Conservation (phyloP, 768 basidiomycete genomes). For the Fomitopsis serialis region DNA sequence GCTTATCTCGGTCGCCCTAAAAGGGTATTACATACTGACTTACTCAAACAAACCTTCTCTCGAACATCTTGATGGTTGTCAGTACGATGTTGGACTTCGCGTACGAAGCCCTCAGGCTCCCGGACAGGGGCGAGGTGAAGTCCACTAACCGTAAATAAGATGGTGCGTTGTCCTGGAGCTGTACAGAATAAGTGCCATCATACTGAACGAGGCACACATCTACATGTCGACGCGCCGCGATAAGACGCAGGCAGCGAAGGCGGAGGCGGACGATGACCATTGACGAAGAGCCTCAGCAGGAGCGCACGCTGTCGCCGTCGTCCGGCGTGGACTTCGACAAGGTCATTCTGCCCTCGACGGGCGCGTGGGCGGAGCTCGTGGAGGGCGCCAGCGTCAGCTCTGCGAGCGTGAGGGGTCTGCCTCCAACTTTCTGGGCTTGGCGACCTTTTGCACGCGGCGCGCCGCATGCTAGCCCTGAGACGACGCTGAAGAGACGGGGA, state of each 20-base stretch:
- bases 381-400: conserved; percentile 28
- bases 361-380: conserved; percentile 73
- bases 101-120: too few species aligned
- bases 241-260: conserved; percentile 30
- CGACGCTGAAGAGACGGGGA: not conserved
- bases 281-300: conserved; percentile 15
- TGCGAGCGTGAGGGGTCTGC: conserved; percentile 48
- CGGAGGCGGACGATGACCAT: conserved; percentile 17
- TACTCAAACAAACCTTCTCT: too few species aligned
- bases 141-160: too few species aligned
- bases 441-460: too few species aligned
- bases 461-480: conserved; percentile 53
- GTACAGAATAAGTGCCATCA: not conserved
- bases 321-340: conserved; percentile 57
- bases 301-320: conserved; percentile 15
- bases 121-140: too few species aligned
- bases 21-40: too few species aligned
- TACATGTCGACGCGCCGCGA: conserved; percentile 80
- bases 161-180: too few species aligned
- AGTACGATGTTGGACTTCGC: too few species aligned
- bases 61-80: too few species aligned
- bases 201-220: conserved; percentile 39
- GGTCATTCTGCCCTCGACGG: conserved; percentile 58
- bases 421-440: conserved; percentile 67
- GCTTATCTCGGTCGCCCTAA: too few species aligned